phyloP scores from a whole-genome alignment of 257 asterid species.

The Solanum tarapatanum region DNA sequence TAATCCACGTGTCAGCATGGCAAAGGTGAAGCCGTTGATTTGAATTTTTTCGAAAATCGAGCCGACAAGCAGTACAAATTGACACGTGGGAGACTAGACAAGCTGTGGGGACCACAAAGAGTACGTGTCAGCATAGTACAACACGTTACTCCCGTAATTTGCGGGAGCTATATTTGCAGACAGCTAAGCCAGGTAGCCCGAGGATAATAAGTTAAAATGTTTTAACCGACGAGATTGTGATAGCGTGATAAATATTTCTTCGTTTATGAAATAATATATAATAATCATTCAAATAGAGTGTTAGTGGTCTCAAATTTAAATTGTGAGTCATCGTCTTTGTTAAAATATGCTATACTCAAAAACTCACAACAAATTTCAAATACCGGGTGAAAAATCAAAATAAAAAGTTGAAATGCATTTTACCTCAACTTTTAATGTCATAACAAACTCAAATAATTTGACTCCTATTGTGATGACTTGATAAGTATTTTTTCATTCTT shows the following conservation, averaged over 20 bases:
- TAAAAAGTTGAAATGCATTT: background rate
- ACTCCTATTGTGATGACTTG: too few species aligned
- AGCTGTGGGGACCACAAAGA: background rate
- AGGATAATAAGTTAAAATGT: background rate
- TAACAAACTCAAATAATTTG: too few species aligned
- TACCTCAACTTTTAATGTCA: background rate
- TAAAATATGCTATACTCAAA: background rate
- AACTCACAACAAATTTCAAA: background rate
- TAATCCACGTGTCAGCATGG: background rate
- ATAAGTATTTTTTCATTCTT: fast-evolving
- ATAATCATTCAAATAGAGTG: too few species aligned
- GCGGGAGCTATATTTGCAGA: background rate
- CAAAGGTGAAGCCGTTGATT: background rate
- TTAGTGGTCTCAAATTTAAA: background rate
- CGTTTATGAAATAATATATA: too few species aligned
- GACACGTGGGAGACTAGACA: background rate
- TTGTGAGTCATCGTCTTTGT: too few species aligned
- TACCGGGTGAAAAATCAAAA: background rate
- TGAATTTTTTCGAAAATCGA: background rate
- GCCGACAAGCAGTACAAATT: background rate
- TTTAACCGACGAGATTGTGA: too few species aligned
- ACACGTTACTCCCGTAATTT: background rate
- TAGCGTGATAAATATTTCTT: background rate
- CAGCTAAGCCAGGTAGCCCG: background rate
- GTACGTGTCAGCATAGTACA: background rate